Conservation (phyloP, 495 filamentous ascomycete species). For the Copromyces sp. region DNA sequence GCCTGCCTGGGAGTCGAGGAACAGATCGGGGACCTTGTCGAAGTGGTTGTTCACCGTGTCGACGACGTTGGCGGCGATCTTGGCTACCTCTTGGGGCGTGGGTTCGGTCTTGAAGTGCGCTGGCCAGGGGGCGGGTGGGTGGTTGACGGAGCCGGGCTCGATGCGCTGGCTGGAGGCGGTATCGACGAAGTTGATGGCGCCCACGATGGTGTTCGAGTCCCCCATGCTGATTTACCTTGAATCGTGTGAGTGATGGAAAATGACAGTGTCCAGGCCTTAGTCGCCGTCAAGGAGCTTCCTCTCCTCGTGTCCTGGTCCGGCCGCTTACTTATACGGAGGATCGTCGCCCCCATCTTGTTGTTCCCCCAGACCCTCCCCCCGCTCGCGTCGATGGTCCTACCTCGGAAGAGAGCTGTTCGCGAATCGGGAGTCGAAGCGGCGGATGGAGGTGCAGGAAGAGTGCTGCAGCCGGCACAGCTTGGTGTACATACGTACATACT, state of each 20-base stretch:
- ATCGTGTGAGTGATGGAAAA: neutral
- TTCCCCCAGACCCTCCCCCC: neutral
- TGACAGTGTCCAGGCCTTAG: neutral
- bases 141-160: slow-evolving; percentile 50
- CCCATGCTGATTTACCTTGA: neutral
- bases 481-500: too few species aligned
- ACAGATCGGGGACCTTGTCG: slow-evolving; percentile 31
- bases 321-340: neutral
- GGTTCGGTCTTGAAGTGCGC: slow-evolving; percentile 13
- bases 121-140: slow-evolving; percentile 35
- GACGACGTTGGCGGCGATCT: slow-evolving; percentile 35
- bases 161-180: slow-evolving; percentile 40
- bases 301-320: neutral
- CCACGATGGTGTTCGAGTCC: neutral
- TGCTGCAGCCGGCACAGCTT: neutral
- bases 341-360: neutral
- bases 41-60: slow-evolving; percentile 40
- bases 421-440: neutral
- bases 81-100: slow-evolving; percentile 31
- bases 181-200: neutral
- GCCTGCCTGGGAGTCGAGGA: slow-evolving; percentile 35
- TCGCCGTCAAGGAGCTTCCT: neutral
- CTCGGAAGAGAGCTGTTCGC: neutral
- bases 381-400: neutral
- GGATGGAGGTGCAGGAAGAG: neutral